Conservation (phyloP, 2,329 filamentous ascomycete genomes). For the Lecanicillium sp. region DNA sequence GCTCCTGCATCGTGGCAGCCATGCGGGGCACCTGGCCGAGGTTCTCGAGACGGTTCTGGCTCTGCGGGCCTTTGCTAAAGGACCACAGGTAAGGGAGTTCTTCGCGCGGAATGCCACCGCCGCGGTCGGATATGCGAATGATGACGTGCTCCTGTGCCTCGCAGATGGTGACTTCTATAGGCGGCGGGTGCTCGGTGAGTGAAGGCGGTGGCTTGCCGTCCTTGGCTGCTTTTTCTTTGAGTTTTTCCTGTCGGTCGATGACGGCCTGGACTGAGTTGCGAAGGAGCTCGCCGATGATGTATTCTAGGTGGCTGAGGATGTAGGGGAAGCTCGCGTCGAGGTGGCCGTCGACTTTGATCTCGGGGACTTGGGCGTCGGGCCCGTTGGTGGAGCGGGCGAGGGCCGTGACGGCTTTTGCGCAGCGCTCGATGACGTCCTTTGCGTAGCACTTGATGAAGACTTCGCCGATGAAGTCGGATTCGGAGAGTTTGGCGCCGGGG, state of each 20-base stretch:
- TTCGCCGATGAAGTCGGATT: constrained; percentile 84
- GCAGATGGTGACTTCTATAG: constrained; percentile 90
- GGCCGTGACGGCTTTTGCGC: constrained; percentile 65
- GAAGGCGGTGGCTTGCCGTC: constrained; percentile 53
- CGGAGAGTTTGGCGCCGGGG: constrained; percentile 62
- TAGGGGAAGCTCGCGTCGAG: constrained; percentile 89
- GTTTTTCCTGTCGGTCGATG: constrained; percentile 60
- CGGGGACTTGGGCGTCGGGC: constrained; percentile 61
- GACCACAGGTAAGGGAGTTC: constrained; percentile 90
- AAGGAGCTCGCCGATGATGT: constrained; percentile 90
- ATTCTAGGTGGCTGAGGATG: constrained; percentile 91
- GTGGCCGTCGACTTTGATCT: constrained; percentile 78
- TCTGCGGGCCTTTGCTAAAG: constrained; percentile 86
- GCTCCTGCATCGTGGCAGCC: constrained; percentile 87
- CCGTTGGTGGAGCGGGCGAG: constrained; percentile 71
- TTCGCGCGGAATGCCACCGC: constrained; percentile 80
- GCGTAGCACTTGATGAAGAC: constrained; percentile 92
- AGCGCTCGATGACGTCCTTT: constrained; percentile 78
- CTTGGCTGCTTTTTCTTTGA: constrained; percentile 13
- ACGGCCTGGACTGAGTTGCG: constrained; percentile 92
- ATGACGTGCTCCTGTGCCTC: constrained; percentile 93
- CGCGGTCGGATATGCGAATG: constrained; percentile 90
- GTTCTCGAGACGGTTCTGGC: constrained; percentile 71
- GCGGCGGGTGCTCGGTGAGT: constrained; percentile 49
- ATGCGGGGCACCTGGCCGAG: constrained; percentile 80